Conservation (phyloP, 2,329 filamentous ascomycete species). For the Microascus cirrosus region DNA sequence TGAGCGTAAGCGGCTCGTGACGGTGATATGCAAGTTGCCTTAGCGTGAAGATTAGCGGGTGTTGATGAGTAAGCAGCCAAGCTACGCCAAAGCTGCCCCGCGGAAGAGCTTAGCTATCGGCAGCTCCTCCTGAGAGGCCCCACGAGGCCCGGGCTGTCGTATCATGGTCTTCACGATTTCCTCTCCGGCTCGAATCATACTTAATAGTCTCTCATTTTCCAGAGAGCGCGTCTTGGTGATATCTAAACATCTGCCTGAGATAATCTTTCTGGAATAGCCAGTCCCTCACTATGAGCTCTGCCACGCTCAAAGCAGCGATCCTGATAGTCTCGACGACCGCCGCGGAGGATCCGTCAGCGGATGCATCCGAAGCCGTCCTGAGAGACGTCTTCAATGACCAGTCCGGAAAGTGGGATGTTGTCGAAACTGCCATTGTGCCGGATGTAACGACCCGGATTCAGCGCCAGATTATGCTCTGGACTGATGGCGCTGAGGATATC, state of each 20-base stretch:
- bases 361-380: constrained; percentile 59
- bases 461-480: constrained; percentile 58
- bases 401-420: constrained; percentile 59
- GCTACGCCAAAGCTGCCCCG: not conserved
- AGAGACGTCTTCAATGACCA: constrained; percentile 57
- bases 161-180: too few relatives aligned
- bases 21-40: not conserved
- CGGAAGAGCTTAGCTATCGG: not conserved
- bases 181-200: not conserved
- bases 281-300: constrained; percentile 18
- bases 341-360: constrained; percentile 64
- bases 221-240: not conserved
- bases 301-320: constrained; percentile 58
- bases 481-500: constrained; percentile 49
- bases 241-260: not conserved
- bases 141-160: not conserved
- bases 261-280: not conserved
- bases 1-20: not conserved
- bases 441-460: constrained; percentile 71
- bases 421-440: constrained; percentile 62
- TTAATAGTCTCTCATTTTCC: not conserved
- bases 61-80: not conserved
- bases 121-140: not conserved
- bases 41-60: not conserved
- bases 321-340: constrained; percentile 89